Base-by-base conservation (phyloP, 805 yeast species). In the Komagataella ulmi region DNA sequence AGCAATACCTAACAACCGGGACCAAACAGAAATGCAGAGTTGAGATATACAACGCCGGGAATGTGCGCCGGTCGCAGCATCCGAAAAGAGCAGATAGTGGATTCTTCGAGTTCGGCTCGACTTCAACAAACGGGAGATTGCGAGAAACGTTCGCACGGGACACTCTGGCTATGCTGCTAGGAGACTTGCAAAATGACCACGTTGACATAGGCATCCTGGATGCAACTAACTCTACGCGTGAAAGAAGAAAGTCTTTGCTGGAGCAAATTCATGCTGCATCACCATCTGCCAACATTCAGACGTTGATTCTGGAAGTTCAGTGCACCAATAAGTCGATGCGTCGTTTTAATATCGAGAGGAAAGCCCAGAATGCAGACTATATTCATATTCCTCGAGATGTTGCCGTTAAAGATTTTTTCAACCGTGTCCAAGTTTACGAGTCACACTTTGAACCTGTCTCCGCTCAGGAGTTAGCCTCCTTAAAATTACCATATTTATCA, bases 71-170 rank as follows among this genome's bases (percentile, higher is more conserved):
- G 52, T 62, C 62, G 50, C 60, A 64, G 48, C 67, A 65, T 51
- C 17, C 24, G 17, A 45, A 48, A 18, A 24, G 17, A 8, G n/a
- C 48, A 4, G 45, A 17, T 17, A 58, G 44, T 71, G 71, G 59
- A 62, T 68, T 54, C 73, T 75, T 3, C 58, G 54, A 60, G 53
- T 63, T 64, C 46, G 79, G 77, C 47, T 85, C 88, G 63, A 64
- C 69, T 21, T 69, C 75, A 12, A 76, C 85, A 3, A 77, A 77
- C 8, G 71, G 74, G 30, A 30, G 40, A 14, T 70, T 87, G 47
- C 76, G 97, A 56, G 97, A 91, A 59, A 76, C 81, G 61, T 93
- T 96, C 95, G 98, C 98, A 0, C 81, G 88, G 80, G 95, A 90
- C 59, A 91, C 98, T 0, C 69, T 91, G 53, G 86, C 85, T 54